Evolutionary conservation across 768 basidiomycete genomes (phyloP).

Genomic region (Boletus rubropictus): DNA sequence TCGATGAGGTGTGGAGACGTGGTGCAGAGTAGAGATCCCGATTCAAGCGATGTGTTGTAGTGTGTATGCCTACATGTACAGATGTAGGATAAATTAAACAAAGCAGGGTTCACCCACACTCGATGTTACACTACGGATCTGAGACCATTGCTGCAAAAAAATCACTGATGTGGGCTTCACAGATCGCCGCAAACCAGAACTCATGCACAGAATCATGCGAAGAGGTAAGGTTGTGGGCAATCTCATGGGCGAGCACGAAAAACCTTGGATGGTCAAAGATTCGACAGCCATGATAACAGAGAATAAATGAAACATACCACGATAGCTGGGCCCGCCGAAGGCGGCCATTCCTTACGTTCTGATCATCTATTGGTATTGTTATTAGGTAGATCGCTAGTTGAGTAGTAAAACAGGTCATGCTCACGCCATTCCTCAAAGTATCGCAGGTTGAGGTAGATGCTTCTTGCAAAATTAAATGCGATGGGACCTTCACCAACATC

Average conservation of each 20-base stretch:
- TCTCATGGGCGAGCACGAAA: slow-evolving; percentile 83
- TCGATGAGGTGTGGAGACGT: too few species aligned
- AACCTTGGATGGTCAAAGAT: slow-evolving; percentile 40
- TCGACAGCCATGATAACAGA: not conserved
- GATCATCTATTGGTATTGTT: not conserved
- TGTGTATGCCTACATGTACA: too few species aligned
- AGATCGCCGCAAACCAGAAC: slow-evolving; percentile 86
- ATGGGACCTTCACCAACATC: not conserved
- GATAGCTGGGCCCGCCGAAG: not conserved
- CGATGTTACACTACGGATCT: not conserved
- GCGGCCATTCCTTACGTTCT: not conserved
- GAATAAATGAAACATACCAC: not conserved
- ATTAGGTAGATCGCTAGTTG: not conserved
- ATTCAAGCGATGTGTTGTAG: too few species aligned
- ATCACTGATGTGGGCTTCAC: slow-evolving; percentile 51
- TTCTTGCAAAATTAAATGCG: not conserved
- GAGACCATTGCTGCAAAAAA: slow-evolving; percentile 20
- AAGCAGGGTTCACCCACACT: too few species aligned
- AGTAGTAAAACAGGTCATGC: not conserved
- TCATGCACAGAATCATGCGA: slow-evolving; percentile 84
- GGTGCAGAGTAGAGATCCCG: too few species aligned
- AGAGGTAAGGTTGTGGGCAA: slow-evolving; percentile 80
- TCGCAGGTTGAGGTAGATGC: not conserved
- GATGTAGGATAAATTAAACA: too few species aligned
- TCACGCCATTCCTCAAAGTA: not conserved